Evolutionary conservation across 1,284 basidiomycete genomes (phyloP), one percentile per base, ranked within the genome.

Genomic region (Schizophyllum commune): DNA sequence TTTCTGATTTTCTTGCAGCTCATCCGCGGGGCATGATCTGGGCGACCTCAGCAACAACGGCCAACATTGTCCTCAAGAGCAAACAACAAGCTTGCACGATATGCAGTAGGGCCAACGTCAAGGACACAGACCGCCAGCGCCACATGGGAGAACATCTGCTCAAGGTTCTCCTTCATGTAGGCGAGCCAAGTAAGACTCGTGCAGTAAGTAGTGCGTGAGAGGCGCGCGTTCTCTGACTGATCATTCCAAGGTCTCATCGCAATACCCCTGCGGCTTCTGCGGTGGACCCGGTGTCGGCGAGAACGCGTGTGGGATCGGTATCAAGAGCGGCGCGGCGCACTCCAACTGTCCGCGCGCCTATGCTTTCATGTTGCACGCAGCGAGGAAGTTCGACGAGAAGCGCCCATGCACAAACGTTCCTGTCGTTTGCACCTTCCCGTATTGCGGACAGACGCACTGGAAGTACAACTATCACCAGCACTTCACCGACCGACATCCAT

Each of bases 331-430:
- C n/a, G 60, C 58, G 47, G 57, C 52, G 1, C n/a, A 61, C 6
- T 61, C 59, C 1, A 57, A 58, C 15, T 63, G 62, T 53, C 59
- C 59, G 1, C 21, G 9, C 5, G n/a, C 56, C 1, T 61, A 63
- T 15, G 13, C 52, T 0, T 63, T 63, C 27, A 5, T 13, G 6
- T 54, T 60, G 15, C 20, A 33, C 0, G 32, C 52, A 0, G 60
- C 54, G 0, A 22, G n/a, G 9, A 54, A 55, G 20, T 58, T 52
- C 51, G 32, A 22, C 5, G 5, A 2, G 1, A 19, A 56, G 11
- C 22, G 56, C 0, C 62, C 60, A 5, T 63, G 62, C 52, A 63
- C 62, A 1, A 63, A 63, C 32, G 52, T 63, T 27, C 62, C 62
- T 0, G 52, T 60, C 19, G 19, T 1, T 17, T 63, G 59, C 19